Base-by-base conservation (phyloP, 441 rosid species). In the Metrosideros polymorpha region DNA sequence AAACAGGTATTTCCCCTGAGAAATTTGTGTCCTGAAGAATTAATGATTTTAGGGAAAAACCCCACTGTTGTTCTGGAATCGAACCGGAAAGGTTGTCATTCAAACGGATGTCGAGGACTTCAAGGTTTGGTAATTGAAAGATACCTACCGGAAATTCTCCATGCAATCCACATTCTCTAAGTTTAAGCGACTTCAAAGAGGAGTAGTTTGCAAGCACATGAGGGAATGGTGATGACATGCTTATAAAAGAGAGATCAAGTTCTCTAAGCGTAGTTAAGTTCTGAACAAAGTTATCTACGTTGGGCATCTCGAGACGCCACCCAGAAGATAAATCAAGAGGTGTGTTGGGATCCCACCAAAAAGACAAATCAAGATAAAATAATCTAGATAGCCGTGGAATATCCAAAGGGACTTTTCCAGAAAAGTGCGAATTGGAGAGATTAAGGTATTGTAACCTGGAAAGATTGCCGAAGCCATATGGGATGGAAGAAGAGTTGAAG, bases 101-200 rank as follows among this genome's bases (percentile, higher is more conserved):
- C 9, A 3, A 0, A 4, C 5, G 2, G 2, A 88, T 7, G 39
- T 45, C 9, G n/a, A 88, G 55, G 9, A 4, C 29, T 47, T 79
- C 47, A 49, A 66, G 43, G 25, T 57, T 86, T 7, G 92, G 89
- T 8, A 87, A 82, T 32, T 82, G 85, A 59, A 90, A 89, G 57
- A 90, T 83, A 19, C 45, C 7, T 12, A n/a, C 32, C 0, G 90
- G 92, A 45, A 90, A 89, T 42, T 83, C 76, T 18, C 87, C 90
- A 6, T 43, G 2, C 84, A 89, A 79, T 54, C 61, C 83, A 71
- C 89, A 89, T 1, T 8, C 9, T 6, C 7, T 35, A 27, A 90
- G 57, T 30, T 0, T 3, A 15, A 90, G 88, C 19, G 52, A 10
- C 29, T 85, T 85, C 57, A 90, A 45, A 12, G 56, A 86, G 29